Evolutionary conservation across 208 protist genomes (phyloP).

Genomic region (Acanthamoeba castellanii): DNA sequence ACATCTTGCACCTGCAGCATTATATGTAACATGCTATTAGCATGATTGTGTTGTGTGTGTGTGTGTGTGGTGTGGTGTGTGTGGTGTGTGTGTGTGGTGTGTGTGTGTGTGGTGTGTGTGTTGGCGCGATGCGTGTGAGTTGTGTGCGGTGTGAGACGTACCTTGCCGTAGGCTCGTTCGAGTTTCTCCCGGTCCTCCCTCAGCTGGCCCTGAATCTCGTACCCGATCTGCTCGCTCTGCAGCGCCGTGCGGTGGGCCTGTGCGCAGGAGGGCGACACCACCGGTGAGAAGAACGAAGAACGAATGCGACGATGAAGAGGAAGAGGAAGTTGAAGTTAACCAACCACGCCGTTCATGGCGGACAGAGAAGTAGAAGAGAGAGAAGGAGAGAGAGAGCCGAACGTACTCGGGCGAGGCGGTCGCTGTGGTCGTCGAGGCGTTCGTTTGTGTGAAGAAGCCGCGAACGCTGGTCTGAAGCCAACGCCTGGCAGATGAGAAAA

Average conservation of each 20-base stretch:
- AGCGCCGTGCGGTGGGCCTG: slow-evolving; percentile 53
- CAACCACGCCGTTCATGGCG: too few relatives aligned
- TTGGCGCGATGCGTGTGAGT: background rate
- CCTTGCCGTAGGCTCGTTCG: slow-evolving; percentile 39
- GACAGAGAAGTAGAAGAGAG: too few relatives aligned
- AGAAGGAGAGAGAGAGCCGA: too few relatives aligned
- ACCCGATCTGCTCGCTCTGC: slow-evolving; percentile 53
- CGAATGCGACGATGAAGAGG: background rate
- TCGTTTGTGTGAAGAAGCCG: slow-evolving; percentile 11
- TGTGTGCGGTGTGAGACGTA: background rate
- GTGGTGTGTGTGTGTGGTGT: too few relatives aligned
- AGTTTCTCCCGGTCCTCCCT: slow-evolving; percentile 21
- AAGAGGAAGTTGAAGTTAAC: background rate
- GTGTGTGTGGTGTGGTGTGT: too few relatives aligned
- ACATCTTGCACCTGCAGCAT: slow-evolving; percentile 2
- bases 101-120: too few relatives aligned
- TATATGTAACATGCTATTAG: background rate
- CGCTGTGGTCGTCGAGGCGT: slow-evolving; percentile 44
- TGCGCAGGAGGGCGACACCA: background rate
- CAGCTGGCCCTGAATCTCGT: slow-evolving; percentile 32
- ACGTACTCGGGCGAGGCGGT: background rate
- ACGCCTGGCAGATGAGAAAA: background rate
- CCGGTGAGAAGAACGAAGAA: background rate
- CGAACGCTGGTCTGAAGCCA: slow-evolving; percentile 1
- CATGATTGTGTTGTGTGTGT: background rate